Evolutionary conservation across 371 early-diverging fungal species (phyloP).

Genomic region (Zychaea mexicana): DNA sequence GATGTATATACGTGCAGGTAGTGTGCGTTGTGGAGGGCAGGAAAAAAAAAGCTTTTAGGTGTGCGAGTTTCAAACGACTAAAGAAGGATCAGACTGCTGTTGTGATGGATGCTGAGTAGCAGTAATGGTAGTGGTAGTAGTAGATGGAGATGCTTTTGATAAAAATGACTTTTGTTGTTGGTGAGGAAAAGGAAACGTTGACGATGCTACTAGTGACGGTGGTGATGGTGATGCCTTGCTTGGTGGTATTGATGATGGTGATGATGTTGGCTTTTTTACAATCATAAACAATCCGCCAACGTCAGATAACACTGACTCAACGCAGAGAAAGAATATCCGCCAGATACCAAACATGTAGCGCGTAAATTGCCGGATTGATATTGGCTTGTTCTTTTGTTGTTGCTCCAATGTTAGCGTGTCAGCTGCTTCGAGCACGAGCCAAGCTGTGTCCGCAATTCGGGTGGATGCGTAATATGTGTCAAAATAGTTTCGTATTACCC

Average conservation of each 20-base stretch:
- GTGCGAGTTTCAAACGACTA: neutral
- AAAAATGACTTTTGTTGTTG: neutral
- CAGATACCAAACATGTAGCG: constrained; percentile 30
- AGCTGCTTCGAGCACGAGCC: constrained; percentile 15
- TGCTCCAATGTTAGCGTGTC: neutral
- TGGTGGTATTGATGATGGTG: neutral
- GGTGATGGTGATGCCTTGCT: neutral
- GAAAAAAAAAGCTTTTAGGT: neutral
- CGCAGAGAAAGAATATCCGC: constrained; percentile 36
- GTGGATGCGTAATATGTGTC: constrained; percentile 7
- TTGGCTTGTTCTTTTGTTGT: too few species aligned
- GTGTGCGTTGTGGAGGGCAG: neutral
- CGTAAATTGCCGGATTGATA: constrained; percentile 12
- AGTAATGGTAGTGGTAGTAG: neutral
- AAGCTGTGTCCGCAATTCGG: constrained; percentile 24
- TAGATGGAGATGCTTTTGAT: neutral
- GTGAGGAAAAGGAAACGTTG: neutral
- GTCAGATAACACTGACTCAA: constrained; percentile 31
- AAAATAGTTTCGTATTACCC: constrained; percentile 6
- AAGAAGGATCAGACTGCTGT: neutral
- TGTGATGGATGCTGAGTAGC: neutral
- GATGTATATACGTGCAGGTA: neutral
- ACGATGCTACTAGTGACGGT: too few species aligned
- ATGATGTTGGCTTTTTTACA: neutral
- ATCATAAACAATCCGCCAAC: constrained; percentile 1